Evolutionary conservation across 2,329 filamentous ascomycete genomes (phyloP).

Genomic region (Neurospora sp.): DNA sequence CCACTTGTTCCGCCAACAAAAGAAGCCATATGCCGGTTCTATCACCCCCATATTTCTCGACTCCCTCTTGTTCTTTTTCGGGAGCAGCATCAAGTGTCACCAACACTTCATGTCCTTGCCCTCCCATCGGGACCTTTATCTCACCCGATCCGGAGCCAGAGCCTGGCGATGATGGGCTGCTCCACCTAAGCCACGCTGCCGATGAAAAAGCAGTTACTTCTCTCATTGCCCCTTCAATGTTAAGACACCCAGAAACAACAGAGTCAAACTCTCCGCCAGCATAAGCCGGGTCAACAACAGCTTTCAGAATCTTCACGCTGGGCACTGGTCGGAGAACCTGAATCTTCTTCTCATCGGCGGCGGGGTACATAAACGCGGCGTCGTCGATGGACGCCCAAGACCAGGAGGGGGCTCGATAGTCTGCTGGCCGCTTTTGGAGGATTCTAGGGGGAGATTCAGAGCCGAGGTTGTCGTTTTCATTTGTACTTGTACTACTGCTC

Average conservation of each 20-base stretch:
- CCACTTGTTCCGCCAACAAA: neutral
- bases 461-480: neutral
- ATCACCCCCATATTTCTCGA: neutral
- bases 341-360: neutral
- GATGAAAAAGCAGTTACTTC: neutral
- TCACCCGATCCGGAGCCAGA: neutral
- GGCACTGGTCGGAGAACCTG: neutral
- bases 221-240: neutral
- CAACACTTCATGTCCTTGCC: neutral
- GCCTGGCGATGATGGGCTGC: neutral
- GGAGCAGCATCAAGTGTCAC: neutral
- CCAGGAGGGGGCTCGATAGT: neutral
- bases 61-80: neutral
- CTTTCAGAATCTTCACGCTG: neutral
- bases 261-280: neutral
- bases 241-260: neutral
- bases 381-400: neutral
- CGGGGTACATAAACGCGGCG: neutral
- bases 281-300: neutral
- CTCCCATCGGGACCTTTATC: neutral
- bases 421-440: neutral
- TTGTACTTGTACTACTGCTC: neutral
- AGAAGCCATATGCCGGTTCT: neutral
- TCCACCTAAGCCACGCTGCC: neutral
- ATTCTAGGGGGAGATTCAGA: neutral